Evolutionary conservation across 139 green algal species (phyloP).

Genomic region (Axilococcus clingmanii): DNA sequence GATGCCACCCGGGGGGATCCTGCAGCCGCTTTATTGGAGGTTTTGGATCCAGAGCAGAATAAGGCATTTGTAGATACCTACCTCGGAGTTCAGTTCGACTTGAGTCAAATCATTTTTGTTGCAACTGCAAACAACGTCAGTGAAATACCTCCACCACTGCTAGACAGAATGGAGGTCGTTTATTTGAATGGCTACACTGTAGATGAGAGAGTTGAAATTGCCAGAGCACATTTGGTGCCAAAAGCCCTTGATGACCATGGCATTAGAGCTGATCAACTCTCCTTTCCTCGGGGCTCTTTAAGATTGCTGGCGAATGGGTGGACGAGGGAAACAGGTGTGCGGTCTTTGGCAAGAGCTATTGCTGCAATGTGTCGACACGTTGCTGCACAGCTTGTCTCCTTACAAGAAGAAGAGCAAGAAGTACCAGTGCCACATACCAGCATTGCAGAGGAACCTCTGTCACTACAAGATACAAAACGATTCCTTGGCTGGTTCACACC

Average conservation of each 20-base stretch:
- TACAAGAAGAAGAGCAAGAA: conserved; percentile 7
- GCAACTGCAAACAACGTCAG: conserved; percentile 24
- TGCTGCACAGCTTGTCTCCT: conserved; percentile 56
- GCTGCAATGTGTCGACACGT: conserved; percentile 94
- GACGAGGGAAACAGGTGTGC: conserved; percentile 86
- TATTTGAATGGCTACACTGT: conserved; percentile 82
- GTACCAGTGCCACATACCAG: background rate
- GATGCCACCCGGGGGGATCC: conserved; percentile 76
- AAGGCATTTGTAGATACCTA: conserved; percentile 92
- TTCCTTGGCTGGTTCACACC: too few relatives aligned
- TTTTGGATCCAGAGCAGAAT: conserved; percentile 98
- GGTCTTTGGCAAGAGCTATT: conserved; percentile 88
- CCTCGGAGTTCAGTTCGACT: conserved; percentile 84
- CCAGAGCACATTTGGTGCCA: conserved; percentile 81
- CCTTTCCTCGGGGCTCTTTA: conserved; percentile 62
- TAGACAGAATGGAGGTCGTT: conserved; percentile 67
- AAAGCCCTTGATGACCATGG: conserved; percentile 49
- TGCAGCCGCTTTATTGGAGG: conserved; percentile 88
- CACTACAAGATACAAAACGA: background rate
- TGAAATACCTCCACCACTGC: conserved; percentile 26
- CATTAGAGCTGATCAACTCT: conserved; percentile 38
- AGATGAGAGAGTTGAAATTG: conserved; percentile 89
- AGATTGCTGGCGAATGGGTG: conserved; percentile 77
- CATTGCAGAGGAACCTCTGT: too few relatives aligned
- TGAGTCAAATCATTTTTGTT: conserved; percentile 58